Percentiles rank a stretch among this genome's conserved stretches.
These are phyloP conservation scores for Collybia nuda DNA, from an alignment of 768 basidiomycete species.

Conservation along the genomic window DNA sequence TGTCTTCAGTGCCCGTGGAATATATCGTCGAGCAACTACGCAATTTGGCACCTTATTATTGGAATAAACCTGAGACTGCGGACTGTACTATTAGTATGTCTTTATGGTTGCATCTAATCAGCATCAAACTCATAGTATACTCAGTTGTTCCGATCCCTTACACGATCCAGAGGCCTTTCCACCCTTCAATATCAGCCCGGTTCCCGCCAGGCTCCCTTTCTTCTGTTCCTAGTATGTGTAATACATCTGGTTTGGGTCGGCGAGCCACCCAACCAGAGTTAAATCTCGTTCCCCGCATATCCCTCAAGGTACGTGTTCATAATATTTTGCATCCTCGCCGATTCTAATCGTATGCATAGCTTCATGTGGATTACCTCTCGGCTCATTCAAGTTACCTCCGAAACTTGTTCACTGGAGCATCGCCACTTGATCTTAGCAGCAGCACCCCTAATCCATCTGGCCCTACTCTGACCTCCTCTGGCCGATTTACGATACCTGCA, in stretches of 20 bases:
- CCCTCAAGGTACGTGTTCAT: conserved; percentile 55
- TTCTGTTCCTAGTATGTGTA: conserved; percentile 31
- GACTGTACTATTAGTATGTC: conserved; percentile 76
- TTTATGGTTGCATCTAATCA: background rate
- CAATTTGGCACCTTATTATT: conserved; percentile 63
- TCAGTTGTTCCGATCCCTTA: conserved; percentile 54
- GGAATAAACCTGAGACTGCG: conserved; percentile 74
- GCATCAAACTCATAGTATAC: conserved; percentile 3
- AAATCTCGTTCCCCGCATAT: conserved; percentile 53
- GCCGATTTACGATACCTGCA: conserved; percentile 39
- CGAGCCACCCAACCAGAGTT: conserved; percentile 52
- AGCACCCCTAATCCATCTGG: conserved; percentile 15
- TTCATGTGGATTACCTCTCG: conserved; percentile 82
- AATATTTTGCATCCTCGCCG: background rate
- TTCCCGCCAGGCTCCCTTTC: conserved; percentile 29
- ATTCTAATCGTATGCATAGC: conserved; percentile 34
- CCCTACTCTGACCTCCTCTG: conserved; percentile 20
- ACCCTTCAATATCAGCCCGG: conserved; percentile 23
- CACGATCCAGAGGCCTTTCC: conserved; percentile 31
- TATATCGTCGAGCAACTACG: conserved; percentile 74
- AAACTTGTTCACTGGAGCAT: conserved; percentile 67
- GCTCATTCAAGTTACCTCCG: conserved; percentile 77
- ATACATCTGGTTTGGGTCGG: conserved; percentile 43
- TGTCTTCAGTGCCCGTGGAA: conserved; percentile 65
- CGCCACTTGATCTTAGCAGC: conserved; percentile 55